phyloP scores from a whole-genome alignment of 1,139 yeast genomes.

The Protomyces inouyei region DNA sequence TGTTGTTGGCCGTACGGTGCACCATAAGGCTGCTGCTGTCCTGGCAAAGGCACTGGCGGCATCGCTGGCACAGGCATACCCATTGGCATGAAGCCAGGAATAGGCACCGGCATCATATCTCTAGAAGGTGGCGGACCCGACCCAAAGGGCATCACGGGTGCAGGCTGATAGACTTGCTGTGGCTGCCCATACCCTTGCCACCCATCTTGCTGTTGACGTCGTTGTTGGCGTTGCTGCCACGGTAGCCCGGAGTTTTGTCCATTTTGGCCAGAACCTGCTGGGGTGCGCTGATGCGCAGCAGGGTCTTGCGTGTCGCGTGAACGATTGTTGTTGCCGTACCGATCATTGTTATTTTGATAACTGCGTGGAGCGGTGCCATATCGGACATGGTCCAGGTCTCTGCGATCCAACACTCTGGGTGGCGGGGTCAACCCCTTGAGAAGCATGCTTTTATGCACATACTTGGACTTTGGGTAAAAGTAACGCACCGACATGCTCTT shows the following conservation, averaged over 20 bases:
- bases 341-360: slow-evolving; percentile 7
- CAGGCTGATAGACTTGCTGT: slow-evolving; percentile 5
- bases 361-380: slow-evolving; percentile 19
- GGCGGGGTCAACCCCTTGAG: slow-evolving; percentile 53
- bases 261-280: background rate
- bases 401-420: slow-evolving; percentile 10
- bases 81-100: slow-evolving; percentile 6
- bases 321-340: slow-evolving; percentile 22
- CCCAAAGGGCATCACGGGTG: slow-evolving; percentile 9
- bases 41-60: background rate
- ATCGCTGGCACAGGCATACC: background rate
- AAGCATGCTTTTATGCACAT: slow-evolving; percentile 64
- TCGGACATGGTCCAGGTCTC: slow-evolving; percentile 21
- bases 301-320: slow-evolving; percentile 20
- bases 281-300: slow-evolving; percentile 7
- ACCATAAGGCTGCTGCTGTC: background rate
- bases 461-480: slow-evolving; percentile 46
- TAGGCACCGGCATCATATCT: slow-evolving; percentile 12
- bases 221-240: slow-evolving; percentile 13
- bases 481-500: slow-evolving; percentile 57
- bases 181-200: slow-evolving; percentile 16
- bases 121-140: slow-evolving; percentile 15
- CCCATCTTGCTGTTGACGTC: background rate
- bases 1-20: background rate
- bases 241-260: background rate